A percentile compares a stretch with the other conserved stretches of the same genome.
phyloP scores from a whole-genome alignment of 768 basidiomycete species.

The Pisolithus marmoratus region DNA sequence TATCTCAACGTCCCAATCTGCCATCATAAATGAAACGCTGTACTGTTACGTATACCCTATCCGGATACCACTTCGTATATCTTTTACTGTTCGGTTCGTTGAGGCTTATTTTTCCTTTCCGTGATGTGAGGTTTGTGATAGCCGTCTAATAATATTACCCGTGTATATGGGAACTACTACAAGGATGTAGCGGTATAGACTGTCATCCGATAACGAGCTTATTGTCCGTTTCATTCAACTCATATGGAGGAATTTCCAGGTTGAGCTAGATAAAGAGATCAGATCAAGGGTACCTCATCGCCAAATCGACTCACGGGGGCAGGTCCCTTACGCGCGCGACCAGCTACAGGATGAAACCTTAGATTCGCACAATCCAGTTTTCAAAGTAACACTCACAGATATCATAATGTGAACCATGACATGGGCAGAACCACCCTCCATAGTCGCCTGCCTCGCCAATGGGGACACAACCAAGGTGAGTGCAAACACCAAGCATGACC shows the following conservation, averaged over 20 bases:
- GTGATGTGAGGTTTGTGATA: slow-evolving; percentile 4
- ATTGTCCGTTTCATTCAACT: slow-evolving; percentile 80
- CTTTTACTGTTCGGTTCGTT: background rate
- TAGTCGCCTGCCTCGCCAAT: slow-evolving; percentile 97
- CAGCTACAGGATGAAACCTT: slow-evolving; percentile 45
- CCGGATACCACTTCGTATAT: background rate
- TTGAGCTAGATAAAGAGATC: slow-evolving; percentile 56
- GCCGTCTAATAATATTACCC: slow-evolving; percentile 21
- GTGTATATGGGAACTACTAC: slow-evolving; percentile 16
- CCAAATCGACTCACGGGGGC: slow-evolving; percentile 66
- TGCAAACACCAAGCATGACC: slow-evolving; percentile 90
- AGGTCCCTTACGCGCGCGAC: slow-evolving; percentile 93
- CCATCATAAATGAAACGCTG: background rate
- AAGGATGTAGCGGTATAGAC: slow-evolving; percentile 4
- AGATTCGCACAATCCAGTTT: slow-evolving; percentile 4
- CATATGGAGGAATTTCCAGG: slow-evolving; percentile 86
- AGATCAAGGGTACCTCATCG: slow-evolving; percentile 4
- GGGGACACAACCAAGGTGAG: slow-evolving; percentile 97
- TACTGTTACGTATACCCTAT: background rate
- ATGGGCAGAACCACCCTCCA: slow-evolving; percentile 99
- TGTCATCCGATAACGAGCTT: slow-evolving; percentile 82
- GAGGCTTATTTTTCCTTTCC: background rate
- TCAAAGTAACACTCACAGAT: slow-evolving; percentile 55
- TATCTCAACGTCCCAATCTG: slow-evolving; percentile 2
- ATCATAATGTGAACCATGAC: slow-evolving; percentile 98